phyloP scores from a whole-genome alignment of 1,139 yeast species.

The Barnettozyma hawaiiensis region DNA sequence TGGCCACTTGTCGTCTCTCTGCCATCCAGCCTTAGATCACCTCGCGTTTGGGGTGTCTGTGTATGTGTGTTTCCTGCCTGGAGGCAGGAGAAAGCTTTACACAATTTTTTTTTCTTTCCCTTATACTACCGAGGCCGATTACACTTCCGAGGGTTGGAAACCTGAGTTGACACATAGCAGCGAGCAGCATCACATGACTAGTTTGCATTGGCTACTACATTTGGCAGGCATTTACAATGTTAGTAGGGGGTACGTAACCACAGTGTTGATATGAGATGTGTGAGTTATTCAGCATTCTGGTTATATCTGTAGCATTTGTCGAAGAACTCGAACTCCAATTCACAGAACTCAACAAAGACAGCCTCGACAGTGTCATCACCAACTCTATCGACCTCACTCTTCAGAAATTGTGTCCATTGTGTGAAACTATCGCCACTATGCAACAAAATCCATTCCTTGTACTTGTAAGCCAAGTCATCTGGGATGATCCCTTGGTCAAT shows the following conservation, averaged over 20 bases:
- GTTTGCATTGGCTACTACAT: too few species aligned
- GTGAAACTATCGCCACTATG: constrained; percentile 44
- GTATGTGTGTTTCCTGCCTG: neutral
- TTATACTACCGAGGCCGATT: too few species aligned
- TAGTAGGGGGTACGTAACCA: too few species aligned
- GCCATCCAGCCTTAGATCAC: neutral
- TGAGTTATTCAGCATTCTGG: neutral
- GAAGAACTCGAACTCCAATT: constrained; percentile 42
- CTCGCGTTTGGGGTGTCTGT: neutral
- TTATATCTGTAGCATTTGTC: constrained; percentile 39
- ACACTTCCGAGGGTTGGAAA: too few species aligned
- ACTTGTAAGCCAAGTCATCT: constrained; percentile 36
- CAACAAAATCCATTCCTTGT: constrained; percentile 46
- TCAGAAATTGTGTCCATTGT: constrained; percentile 42
- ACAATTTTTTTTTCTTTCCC: too few species aligned
- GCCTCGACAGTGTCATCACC: constrained; percentile 29
- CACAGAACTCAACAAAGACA: constrained; percentile 33
- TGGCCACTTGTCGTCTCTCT: constrained; percentile 10
- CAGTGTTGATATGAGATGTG: too few species aligned
- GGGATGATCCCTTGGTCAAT: constrained; percentile 27
- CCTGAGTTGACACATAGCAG: too few species aligned
- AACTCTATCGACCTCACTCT: constrained; percentile 40
- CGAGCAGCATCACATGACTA: too few species aligned
- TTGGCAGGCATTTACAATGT: too few species aligned
- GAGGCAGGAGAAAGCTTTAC: too few species aligned